phyloP scores from a whole-genome alignment of 1,284 basidiomycete species.

The Waitea zeae region DNA sequence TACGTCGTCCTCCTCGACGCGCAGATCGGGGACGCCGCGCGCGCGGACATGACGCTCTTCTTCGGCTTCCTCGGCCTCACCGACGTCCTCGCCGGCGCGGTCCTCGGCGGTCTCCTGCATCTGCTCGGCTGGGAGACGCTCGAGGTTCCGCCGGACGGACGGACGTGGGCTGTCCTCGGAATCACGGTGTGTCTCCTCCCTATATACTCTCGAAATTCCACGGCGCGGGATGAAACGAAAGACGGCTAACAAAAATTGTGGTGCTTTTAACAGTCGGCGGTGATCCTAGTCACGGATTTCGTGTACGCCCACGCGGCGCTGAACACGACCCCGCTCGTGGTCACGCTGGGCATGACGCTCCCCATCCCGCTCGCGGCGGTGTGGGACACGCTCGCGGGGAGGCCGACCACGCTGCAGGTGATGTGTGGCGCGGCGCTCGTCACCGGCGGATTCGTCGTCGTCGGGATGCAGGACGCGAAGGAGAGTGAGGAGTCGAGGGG shows the following conservation, averaged over 20 bases:
- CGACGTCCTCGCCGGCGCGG: conserved; percentile 72
- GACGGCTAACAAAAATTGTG: too few species aligned
- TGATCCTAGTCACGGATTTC: conserved; percentile 87
- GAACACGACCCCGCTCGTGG: conserved; percentile 88
- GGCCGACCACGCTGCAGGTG: conserved; percentile 34
- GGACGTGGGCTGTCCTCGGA: conserved; percentile 47
- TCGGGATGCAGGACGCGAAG: too few species aligned
- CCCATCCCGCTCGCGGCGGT: conserved; percentile 84
- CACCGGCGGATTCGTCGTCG: conserved; percentile 42
- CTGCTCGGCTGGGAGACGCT: conserved; percentile 60
- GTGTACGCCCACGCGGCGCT: conserved; percentile 88
- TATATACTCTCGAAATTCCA: conserved; percentile 1
- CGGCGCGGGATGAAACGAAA: too few species aligned
- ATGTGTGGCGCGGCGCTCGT: conserved; percentile 53
- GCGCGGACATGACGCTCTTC: conserved; percentile 86
- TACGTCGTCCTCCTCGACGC: conserved; percentile 89
- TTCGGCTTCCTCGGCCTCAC: conserved; percentile 89
- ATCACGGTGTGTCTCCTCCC: conserved; percentile 46
- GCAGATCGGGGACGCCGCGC: conserved; percentile 64
- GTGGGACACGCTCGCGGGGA: conserved; percentile 59
- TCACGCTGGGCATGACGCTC: conserved; percentile 86
- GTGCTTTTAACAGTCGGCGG: too few species aligned
- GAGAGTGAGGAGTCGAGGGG: too few species aligned
- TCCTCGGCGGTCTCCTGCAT: conserved; percentile 72
- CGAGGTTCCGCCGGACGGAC: conserved; percentile 45